Evolutionary conservation across 306 rosid genomes (phyloP).

Genomic region (Quercus gilva): DNA sequence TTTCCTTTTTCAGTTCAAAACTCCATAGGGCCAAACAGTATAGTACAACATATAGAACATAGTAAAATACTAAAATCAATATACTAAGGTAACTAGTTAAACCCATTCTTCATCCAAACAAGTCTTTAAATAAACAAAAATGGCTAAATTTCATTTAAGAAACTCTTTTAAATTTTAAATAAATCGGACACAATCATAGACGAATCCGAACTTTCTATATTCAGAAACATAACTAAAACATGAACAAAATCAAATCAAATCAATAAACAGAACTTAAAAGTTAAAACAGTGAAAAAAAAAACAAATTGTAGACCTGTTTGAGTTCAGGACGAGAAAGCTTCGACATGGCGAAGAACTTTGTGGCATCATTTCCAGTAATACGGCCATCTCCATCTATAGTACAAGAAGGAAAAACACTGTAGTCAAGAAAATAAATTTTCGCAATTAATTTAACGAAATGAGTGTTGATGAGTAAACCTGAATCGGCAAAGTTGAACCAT

Average conservation of each 20-base stretch:
- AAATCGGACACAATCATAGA: background rate
- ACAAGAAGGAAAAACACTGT: background rate
- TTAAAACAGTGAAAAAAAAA: background rate
- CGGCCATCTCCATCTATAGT: conserved; percentile 75
- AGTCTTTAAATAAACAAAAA: background rate
- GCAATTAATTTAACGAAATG: background rate
- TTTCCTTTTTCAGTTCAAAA: background rate
- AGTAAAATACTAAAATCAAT: background rate
- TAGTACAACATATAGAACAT: background rate
- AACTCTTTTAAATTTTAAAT: no score
- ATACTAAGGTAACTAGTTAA: background rate
- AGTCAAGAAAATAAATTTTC: no score
- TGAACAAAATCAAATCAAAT: background rate
- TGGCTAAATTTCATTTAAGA: background rate
- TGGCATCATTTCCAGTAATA: conserved; percentile 72
- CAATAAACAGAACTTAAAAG: background rate
- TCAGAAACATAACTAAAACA: background rate
- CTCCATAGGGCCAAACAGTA: background rate
- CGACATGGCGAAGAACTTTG: conserved; percentile 77
- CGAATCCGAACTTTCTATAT: background rate
- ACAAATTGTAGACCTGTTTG: conserved; percentile 46
- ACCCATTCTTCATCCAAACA: background rate
- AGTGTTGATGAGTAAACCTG: conserved; percentile 39
- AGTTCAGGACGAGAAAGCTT: conserved; percentile 78
- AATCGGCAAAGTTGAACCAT: conserved; percentile 84